These are phyloP conservation scores for Aspergillus candidus DNA, from an alignment of 2,329 filamentous ascomycete genomes.

Conservation along the genomic window DNA sequence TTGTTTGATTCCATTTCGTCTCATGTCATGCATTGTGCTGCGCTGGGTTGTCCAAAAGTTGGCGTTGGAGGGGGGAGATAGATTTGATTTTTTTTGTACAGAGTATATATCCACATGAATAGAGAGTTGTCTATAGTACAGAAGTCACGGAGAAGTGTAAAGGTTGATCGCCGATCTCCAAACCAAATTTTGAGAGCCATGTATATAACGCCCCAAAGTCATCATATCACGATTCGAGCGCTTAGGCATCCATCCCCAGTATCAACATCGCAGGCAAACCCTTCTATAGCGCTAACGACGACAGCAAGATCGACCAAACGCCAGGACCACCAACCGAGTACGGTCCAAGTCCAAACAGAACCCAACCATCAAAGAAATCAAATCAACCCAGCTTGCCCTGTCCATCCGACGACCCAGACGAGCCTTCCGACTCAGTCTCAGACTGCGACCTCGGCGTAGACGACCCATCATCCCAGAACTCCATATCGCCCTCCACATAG, in stretches of 20 bases:
- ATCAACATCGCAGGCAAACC: no score
- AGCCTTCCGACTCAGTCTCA: slow-evolving; percentile 2
- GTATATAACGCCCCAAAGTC: no score
- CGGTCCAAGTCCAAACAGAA: no score
- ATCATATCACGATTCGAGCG: no score
- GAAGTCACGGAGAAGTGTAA: slow-evolving; percentile 7
- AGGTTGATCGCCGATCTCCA: no score
- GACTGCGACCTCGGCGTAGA: slow-evolving; percentile 25
- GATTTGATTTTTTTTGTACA: slow-evolving; percentile 6
- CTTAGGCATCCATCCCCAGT: no score
- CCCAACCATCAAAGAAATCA: background rate
- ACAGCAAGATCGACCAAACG: no score
- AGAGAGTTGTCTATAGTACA: background rate
- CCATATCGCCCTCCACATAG: slow-evolving; percentile 73
- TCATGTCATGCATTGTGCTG: slow-evolving; percentile 8
- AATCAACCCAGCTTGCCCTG: slow-evolving; percentile 4
- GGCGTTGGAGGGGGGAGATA: slow-evolving; percentile 18
- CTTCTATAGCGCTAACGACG: no score
- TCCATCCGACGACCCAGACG: no score
- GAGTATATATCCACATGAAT: slow-evolving; percentile 1
- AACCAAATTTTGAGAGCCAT: no score
- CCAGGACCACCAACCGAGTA: background rate
- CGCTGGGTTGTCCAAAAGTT: slow-evolving; percentile 8
- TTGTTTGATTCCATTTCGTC: slow-evolving; percentile 14
- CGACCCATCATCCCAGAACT: slow-evolving; percentile 78